Evolutionary conservation across 441 rosid genomes (phyloP), one percentile per base, ranked within the genome.

Genomic region (Pelargonium fulgidum): DNA sequence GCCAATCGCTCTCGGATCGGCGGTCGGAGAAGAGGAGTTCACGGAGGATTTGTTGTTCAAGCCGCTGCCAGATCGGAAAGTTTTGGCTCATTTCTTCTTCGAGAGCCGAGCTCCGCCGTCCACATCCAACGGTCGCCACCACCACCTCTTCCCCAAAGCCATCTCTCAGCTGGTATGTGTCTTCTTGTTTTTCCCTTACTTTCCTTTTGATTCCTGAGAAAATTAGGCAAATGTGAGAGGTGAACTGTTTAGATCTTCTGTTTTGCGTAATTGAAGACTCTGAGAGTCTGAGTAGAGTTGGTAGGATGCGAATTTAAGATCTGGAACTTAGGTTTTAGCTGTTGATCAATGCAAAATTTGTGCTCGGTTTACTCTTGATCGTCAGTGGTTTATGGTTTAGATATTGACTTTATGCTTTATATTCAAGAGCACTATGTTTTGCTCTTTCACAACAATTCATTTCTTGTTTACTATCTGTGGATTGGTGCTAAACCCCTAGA

Each of bases 111-210:
- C 97, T 75, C 29, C 92, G 69, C 78, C 76, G 2, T 84, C 88
- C 0, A 68, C 62, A n/a, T 83, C 92, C 56, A 84, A 86, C 81
- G 97, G 97, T 77, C 88, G 86, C 76, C 97, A 94, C 78, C 99
- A 89, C 76, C 99, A 86, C 76, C 91, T 92, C 75, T 94, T 90
- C 82, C 98, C 99, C 22, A 94, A 94, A 80, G 79, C 98, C 80
- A 90, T 94, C 68, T 81, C 96, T 67, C 99, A 92, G 82, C 84
- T 92, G 94, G 97, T 94, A 85, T 14, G 69, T 20, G 1, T 64
- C 19, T 66, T 48, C 9, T 41, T 13, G 3, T 11, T 16, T 13
- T 7, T 33, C 9, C 26, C 10, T 11, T 1, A 4, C 20, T 19
- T 52, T 7, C 11, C 2, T 36, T 17, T 68, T 36, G 20, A 64